phyloP scores from a whole-genome alignment of 1,139 yeast genomes.

The Geotrichum cucujoidarum region DNA sequence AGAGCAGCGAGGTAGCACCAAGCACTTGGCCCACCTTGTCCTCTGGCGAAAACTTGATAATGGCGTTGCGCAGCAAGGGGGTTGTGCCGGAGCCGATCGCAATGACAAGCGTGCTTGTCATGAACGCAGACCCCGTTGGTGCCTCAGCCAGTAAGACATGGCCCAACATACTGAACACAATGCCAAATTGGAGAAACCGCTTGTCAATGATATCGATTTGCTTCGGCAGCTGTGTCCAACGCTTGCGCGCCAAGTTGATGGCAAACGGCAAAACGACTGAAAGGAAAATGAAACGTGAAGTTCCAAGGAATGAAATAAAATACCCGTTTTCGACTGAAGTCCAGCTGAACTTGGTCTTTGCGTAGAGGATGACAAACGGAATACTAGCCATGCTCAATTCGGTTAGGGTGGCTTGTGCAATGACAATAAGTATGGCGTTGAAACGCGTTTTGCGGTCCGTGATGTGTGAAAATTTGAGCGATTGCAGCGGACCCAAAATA shows the following conservation, averaged over 20 bases:
- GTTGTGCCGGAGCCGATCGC: constrained; percentile 26
- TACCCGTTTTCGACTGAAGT: constrained; percentile 54
- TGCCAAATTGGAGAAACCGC: constrained; percentile 40
- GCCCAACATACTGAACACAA: constrained; percentile 43
- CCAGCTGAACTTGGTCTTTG: constrained; percentile 58
- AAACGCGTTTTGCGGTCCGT: constrained; percentile 41
- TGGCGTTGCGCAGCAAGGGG: constrained; percentile 48
- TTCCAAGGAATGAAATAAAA: constrained; percentile 51
- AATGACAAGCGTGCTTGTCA: constrained; percentile 49
- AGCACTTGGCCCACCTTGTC: constrained; percentile 34
- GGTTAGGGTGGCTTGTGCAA: constrained; percentile 45
- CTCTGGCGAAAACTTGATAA: constrained; percentile 47
- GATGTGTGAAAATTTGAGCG: constrained; percentile 37
- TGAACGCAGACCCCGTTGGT: constrained; percentile 29
- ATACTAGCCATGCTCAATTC: constrained; percentile 38
- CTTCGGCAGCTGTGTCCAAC: constrained; percentile 25
- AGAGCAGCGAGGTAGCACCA: constrained; percentile 34
- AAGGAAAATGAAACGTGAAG: constrained; percentile 43
- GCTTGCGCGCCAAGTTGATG: constrained; percentile 39
- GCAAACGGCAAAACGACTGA: constrained; percentile 43
- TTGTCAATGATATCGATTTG: constrained; percentile 54
- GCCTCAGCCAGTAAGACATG: constrained; percentile 41
- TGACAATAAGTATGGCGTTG: constrained; percentile 46
- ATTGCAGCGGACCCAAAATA: constrained; percentile 45
- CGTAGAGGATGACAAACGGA: constrained; percentile 51